These are phyloP conservation scores for Fusarium cicatricum DNA, from an alignment of 2,329 filamentous ascomycete genomes.

Conservation along the genomic window DNA sequence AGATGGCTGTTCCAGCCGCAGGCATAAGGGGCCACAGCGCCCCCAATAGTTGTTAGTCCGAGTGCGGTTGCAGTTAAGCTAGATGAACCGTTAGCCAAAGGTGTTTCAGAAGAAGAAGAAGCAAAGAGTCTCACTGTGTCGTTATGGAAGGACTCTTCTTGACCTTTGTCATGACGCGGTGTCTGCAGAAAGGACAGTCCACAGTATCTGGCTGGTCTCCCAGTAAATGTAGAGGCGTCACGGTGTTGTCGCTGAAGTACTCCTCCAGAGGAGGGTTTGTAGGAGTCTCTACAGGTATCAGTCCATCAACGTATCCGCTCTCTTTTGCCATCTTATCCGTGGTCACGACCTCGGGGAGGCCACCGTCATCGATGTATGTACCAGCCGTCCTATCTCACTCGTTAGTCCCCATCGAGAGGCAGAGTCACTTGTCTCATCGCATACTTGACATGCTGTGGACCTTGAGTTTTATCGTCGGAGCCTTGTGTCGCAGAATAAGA, in stretches of 20 bases:
- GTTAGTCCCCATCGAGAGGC: background rate
- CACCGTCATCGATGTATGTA: conserved; percentile 24
- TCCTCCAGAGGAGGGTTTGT: background rate
- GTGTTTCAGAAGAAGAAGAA: fast-evolving
- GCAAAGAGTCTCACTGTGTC: conserved; percentile 30
- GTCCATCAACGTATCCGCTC: conserved; percentile 17
- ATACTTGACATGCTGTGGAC: conserved; percentile 1
- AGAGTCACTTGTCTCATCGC: background rate
- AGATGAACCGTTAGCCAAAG: background rate
- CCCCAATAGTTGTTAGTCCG: conserved; percentile 32
- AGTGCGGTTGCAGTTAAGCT: conserved; percentile 31
- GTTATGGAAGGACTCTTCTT: conserved; percentile 31
- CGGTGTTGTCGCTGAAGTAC: conserved; percentile 6
- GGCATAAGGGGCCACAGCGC: conserved; percentile 34
- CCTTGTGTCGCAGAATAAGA: background rate
- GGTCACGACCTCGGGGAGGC: conserved; percentile 31
- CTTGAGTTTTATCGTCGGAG: background rate
- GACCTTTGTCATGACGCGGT: conserved; percentile 29
- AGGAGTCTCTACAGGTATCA: conserved; percentile 24
- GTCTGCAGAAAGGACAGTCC: conserved; percentile 37
- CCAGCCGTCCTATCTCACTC: conserved; percentile 6
- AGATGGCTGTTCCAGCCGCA: conserved; percentile 31
- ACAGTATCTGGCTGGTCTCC: conserved; percentile 35
- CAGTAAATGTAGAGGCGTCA: conserved; percentile 35
- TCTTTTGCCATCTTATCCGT: background rate